A percentile compares a stretch with the other conserved stretches of the same genome.
Conservation (phyloP, 129 eudicot genomes). For the Tagetes erecta region DNA sequence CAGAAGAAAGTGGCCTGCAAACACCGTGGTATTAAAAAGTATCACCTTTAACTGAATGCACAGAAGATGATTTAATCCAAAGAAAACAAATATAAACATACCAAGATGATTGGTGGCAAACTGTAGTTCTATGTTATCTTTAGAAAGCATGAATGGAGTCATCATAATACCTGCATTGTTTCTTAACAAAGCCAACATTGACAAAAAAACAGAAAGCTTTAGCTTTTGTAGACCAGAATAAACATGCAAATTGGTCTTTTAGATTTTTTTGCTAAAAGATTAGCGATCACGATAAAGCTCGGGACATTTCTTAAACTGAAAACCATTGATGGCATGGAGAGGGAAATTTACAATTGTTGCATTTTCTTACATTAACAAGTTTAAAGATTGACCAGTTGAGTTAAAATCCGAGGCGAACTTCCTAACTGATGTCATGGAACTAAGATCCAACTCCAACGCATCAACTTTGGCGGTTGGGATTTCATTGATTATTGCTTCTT, state of each 20-base stretch:
- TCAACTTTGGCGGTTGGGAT: conserved; percentile 77
- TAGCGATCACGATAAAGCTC: background rate
- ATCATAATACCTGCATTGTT: conserved; percentile 97
- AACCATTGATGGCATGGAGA: background rate
- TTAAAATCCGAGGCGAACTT: conserved; percentile 76
- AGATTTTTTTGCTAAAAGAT: background rate
- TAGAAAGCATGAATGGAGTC: conserved; percentile 74
- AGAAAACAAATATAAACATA: conserved; percentile 29
- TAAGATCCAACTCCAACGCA: conserved; percentile 80
- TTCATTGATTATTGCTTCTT: conserved; percentile 65
- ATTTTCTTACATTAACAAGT: conserved; percentile 70
- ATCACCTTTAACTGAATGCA: background rate
- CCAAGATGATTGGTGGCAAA: conserved; percentile 95
- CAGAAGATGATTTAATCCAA: background rate
- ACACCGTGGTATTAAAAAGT: background rate
- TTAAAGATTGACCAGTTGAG: conserved; percentile 65
- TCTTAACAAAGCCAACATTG: conserved; percentile 39
- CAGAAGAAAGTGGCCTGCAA: conserved; percentile 77
- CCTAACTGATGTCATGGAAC: conserved; percentile 73
- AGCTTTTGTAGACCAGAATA: background rate
- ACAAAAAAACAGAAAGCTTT: background rate
- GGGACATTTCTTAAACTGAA: background rate
- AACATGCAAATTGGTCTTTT: background rate
- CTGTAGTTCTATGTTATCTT: conserved; percentile 82
- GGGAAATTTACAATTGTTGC: background rate